Conservation (phyloP, 768 basidiomycete genomes). For the Kwoniella europaea region DNA sequence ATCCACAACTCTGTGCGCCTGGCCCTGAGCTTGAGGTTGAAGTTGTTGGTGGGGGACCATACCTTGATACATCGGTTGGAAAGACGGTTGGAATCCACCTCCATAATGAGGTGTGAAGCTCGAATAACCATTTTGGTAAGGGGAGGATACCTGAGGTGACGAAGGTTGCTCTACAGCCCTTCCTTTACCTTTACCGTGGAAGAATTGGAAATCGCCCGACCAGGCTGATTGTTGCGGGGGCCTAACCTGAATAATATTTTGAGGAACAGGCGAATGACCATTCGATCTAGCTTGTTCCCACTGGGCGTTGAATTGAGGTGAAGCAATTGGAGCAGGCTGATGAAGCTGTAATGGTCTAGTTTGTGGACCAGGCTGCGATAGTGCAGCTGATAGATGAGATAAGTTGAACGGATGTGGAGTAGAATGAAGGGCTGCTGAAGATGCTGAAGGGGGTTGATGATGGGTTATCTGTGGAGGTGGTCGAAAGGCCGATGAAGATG, state of each 20-base stretch:
- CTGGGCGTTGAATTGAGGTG: slow-evolving; percentile 32
- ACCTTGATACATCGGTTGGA: slow-evolving; percentile 11
- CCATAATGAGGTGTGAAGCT: slow-evolving; percentile 2
- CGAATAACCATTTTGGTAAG: slow-evolving; percentile 4
- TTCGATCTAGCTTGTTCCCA: slow-evolving; percentile 45
- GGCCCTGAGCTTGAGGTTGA: background rate
- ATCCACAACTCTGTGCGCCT: background rate
- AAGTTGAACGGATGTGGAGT: slow-evolving; percentile 50
- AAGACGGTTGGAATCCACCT: slow-evolving; percentile 13
- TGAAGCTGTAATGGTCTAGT: background rate
- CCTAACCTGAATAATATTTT: background rate
- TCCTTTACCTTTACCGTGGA: slow-evolving; percentile 78
- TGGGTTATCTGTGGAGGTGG: slow-evolving; percentile 5
- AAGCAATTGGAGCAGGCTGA: slow-evolving; percentile 16
- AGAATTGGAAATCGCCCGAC: slow-evolving; percentile 35
- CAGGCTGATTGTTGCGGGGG: slow-evolving; percentile 17
- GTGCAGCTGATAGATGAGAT: slow-evolving; percentile 38
- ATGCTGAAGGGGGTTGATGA: background rate
- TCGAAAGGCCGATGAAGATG: slow-evolving; percentile 12
- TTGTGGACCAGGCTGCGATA: slow-evolving; percentile 20
- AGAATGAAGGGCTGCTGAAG: slow-evolving; percentile 24
- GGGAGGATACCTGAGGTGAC: background rate
- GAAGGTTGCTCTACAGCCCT: slow-evolving; percentile 57
- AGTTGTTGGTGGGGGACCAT: background rate
- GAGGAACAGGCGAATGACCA: slow-evolving; percentile 25